These are phyloP conservation scores for Talaromyces verruculosus DNA, from an alignment of 2,329 filamentous ascomycete species.

Conservation along the genomic window DNA sequence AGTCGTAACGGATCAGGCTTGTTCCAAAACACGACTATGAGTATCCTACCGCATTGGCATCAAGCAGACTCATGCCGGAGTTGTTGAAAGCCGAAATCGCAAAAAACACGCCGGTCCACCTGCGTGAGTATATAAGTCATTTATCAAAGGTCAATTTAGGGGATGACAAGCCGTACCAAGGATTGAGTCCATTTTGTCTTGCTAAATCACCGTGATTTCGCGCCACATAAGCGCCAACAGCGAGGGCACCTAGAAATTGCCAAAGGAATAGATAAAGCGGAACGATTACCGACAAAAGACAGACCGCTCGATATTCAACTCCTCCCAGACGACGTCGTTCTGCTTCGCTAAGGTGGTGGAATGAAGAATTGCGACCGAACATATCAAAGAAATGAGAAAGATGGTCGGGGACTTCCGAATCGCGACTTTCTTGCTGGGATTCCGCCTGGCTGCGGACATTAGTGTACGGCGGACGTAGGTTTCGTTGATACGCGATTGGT, in stretches of 20 bases:
- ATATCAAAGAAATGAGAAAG: background rate
- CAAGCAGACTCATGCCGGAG: constrained; percentile 50
- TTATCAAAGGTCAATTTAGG: background rate
- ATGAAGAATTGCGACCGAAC: constrained; percentile 41
- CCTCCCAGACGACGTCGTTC: constrained; percentile 47
- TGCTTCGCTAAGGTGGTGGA: constrained; percentile 42
- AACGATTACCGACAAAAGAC: constrained; percentile 29
- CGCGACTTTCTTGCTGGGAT: background rate
- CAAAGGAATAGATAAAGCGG: constrained; percentile 11
- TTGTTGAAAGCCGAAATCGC: constrained; percentile 55
- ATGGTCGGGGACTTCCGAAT: background rate
- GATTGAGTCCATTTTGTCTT: background rate
- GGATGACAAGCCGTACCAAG: background rate
- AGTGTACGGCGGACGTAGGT: background rate
- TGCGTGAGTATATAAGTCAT: background rate
- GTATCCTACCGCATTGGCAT: constrained; percentile 47
- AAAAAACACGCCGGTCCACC: constrained; percentile 40
- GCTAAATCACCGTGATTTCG: background rate
- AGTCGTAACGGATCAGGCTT: background rate
- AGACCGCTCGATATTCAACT: constrained; percentile 40
- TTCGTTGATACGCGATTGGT: background rate
- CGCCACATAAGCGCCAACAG: background rate
- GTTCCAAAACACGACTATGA: background rate
- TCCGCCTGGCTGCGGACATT: background rate
- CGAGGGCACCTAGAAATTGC: background rate